Base-by-base conservation (phyloP, 164 flowering plant species). In the Sedum album region DNA sequence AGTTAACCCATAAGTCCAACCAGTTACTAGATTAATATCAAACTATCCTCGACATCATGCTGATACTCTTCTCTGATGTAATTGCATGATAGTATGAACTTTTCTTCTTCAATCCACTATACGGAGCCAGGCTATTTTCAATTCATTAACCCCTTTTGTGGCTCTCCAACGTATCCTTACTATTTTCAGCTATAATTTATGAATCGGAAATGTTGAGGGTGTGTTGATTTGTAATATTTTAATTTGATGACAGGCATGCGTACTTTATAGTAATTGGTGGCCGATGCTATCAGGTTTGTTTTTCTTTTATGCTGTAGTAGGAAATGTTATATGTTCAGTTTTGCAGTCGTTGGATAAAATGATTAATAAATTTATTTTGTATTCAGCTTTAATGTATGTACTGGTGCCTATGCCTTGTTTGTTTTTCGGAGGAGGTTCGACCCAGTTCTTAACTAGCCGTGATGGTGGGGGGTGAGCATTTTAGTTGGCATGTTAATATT, bases 361-460 rank as follows among this genome's bases (percentile, higher is more conserved):
- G 38, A 62, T 30, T 68, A 36, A 10, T 67, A 25, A 48, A 51
- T 66, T 23, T 60, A 31, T 69, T 73, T 20, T 46, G 68, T 25
- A 21, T 70, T 67, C 85, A 94, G 97, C 93, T 76, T 88, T 94
- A 35, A 91, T 91, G 96, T 93, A 93, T 72, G 89, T 93, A 15
- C 2, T 93, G 71, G 97, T 93, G 69, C 98, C 98, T 13, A 93
- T 93, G 98, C 98, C 98, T 65, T 93, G 98, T 73, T 36, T 93
- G 70, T 91, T 93, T 77, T 91, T 93, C 70, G 98, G 98, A 51
- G 97, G 93, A 49, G 97, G 91, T 7, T 82, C 96, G 33, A 91
- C 96, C 74, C 96, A 85, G 31, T 94, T 89, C 77, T 77, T 94
- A 70, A 83, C 75, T 60, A 89, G 93, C 76, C 84, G 96, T 70